Evolutionary conservation across 2,329 filamentous ascomycete genomes (phyloP), one percentile per base, ranked within the genome.

Genomic region (Blumeria hordei): DNA sequence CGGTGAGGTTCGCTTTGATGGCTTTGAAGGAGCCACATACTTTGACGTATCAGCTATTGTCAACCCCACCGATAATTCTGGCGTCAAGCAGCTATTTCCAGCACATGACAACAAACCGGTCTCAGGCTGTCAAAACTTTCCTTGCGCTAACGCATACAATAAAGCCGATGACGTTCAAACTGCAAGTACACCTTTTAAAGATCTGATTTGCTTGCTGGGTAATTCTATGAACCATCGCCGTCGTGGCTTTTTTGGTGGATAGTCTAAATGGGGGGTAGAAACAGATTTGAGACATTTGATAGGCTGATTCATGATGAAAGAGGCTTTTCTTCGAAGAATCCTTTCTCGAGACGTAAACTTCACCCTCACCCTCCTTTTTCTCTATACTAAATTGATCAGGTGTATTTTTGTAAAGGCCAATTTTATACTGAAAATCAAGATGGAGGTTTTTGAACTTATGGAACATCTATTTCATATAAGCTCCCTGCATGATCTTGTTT

Each of bases 41-140:
- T 78, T 75, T 56, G 75, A 78, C 59, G 74, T 78, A 58, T 77
- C 74, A 10, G 74, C 74, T 64, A 78, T 78, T 59, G 72, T 77
- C 61, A 67, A 74, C 65, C 66, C 73, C 53, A 62, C 62, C 41
- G 75, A 77, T 65, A 61, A 66, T 59, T 56, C 71, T 59, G 73
- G 73, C 60, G 69, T 78, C 62, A 75, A 77, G 70, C 66, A 72
- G 67, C 70, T 78, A 64, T 77, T 67, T 67, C 74, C 75, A 33
- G 64, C 63, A 55, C 61, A 54, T 54, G 43, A 58, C 56, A 61
- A 67, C 59, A 59, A 58, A 7, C 57, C 70, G 61, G 65, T 71
- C 61, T 76, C 73, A 18, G 75, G 75, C 44, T 78, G 75, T 65
- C 65, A 68, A 54, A 55, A 59, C 9, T 76, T 72, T 68, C 74